Percentiles rank a stretch among this genome's conserved stretches.
These are phyloP conservation scores for Hypericum perforatum DNA, from an alignment of 345 rosid species.

Conservation along the genomic window DNA sequence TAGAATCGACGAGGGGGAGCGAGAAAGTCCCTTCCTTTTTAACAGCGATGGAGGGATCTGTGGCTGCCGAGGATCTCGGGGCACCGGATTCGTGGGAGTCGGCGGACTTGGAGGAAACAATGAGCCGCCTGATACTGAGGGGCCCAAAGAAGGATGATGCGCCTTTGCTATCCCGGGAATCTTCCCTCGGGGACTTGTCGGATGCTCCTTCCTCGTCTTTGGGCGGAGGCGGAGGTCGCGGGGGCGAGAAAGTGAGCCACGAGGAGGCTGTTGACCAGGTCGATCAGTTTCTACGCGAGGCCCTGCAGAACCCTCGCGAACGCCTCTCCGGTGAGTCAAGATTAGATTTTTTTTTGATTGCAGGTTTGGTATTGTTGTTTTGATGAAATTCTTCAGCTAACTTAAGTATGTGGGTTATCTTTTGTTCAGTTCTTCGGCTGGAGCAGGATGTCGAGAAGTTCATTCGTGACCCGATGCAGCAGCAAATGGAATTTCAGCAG, in stretches of 20 bases:
- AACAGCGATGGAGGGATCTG: conserved; percentile 51
- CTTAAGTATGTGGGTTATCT: neutral
- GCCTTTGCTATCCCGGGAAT: conserved; percentile 1
- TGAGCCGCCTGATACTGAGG: conserved; percentile 52
- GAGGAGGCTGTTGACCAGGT: conserved; percentile 44
- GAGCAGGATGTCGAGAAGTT: conserved; percentile 78
- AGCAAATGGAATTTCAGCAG: conserved; percentile 70
- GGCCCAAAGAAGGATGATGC: conserved; percentile 18
- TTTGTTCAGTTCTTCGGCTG: conserved; percentile 54
- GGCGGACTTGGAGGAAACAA: conserved; percentile 63
- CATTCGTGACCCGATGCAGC: conserved; percentile 44
- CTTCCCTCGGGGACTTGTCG: conserved; percentile 2
- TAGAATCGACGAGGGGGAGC: no score
- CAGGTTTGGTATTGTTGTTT: neutral
- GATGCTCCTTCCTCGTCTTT: conserved; percentile 16
- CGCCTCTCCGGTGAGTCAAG: conserved; percentile 51
- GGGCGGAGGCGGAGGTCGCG: conserved; percentile 3
- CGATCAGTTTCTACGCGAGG: conserved; percentile 75
- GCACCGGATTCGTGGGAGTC: conserved; percentile 87
- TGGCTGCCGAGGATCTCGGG: conserved; percentile 47
- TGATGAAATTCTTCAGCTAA: no score
- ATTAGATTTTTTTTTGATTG: neutral
- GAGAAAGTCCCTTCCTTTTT: no score
- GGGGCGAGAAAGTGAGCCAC: conserved; percentile 12
- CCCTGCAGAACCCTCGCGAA: conserved; percentile 68